phyloP scores from a whole-genome alignment of 495 filamentous ascomycete genomes.

The Geoglossum glabrum region DNA sequence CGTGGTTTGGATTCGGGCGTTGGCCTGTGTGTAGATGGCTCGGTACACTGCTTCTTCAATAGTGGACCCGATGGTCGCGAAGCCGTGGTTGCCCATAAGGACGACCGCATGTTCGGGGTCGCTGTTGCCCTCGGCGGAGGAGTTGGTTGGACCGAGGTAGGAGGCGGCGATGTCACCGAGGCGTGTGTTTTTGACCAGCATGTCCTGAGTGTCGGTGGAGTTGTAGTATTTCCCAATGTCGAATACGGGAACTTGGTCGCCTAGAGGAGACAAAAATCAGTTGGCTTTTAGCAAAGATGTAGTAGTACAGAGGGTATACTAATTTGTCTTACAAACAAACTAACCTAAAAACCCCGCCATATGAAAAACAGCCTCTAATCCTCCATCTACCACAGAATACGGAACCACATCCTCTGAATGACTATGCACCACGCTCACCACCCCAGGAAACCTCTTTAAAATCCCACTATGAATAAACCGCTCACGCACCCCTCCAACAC shows the following conservation, averaged over 20 bases:
- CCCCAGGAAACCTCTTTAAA: no score
- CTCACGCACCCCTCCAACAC: no score
- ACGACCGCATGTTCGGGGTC: constrained; percentile 18
- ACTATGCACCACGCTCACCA: no score
- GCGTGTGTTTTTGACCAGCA: constrained; percentile 21
- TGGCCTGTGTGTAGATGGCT: constrained; percentile 27
- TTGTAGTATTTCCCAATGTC: constrained; percentile 17
- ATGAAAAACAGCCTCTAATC: no score
- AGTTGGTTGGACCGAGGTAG: constrained; percentile 4
- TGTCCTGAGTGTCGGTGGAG: constrained; percentile 15
- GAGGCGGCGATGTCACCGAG: constrained; percentile 18
- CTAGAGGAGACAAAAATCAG: no score
- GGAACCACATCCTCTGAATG: no score
- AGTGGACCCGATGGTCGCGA: constrained; percentile 19
- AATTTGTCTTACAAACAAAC: no score
- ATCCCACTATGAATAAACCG: no score
- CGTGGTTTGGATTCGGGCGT: constrained; percentile 22
- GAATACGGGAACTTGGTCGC: constrained; percentile 14
- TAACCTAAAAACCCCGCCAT: no score
- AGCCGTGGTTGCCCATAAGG: constrained; percentile 30
- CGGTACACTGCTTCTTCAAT: constrained; percentile 23
- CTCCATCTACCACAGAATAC: no score
- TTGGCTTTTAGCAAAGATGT: no score
- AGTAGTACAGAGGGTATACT: no score
- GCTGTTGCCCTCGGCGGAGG: background rate